Evolutionary conservation across 345 rosid species (phyloP).

Genomic region (Limnanthes douglasii): DNA sequence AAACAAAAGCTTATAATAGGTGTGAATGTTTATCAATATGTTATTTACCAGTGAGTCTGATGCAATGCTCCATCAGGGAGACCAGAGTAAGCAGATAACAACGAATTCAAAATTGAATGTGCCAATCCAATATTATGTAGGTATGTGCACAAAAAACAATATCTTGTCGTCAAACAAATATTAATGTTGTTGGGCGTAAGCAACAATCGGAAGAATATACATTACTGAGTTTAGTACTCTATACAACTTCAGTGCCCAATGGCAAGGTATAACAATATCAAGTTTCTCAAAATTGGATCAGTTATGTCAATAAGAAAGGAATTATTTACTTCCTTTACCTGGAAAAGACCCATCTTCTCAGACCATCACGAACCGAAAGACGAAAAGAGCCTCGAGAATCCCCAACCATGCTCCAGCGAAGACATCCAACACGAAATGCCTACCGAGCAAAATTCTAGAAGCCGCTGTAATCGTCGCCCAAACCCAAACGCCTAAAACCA

Average conservation of each 20-base stretch:
- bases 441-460: conserved; percentile 74
- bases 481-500: conserved; percentile 21
- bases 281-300: not conserved
- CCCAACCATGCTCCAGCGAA: conserved; percentile 59
- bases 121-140: not conserved
- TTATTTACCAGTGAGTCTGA: too few species aligned
- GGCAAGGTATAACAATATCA: conserved; percentile 6
- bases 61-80: too few species aligned
- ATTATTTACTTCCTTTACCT: conserved; percentile 9
- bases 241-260: not conserved
- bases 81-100: not conserved
- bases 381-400: conserved; percentile 40
- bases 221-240: not conserved
- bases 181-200: too few species aligned
- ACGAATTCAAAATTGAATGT: not conserved
- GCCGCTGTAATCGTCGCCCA: conserved; percentile 61
- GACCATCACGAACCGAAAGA: conserved; percentile 26
- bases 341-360: conserved; percentile 1
- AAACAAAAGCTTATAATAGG: not conserved
- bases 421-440: conserved; percentile 63
- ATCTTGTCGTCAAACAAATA: not conserved
- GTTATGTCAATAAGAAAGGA: not conserved
- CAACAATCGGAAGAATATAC: too few species aligned
- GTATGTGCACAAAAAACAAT: not conserved
- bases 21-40: too few species aligned